Percentiles rank a stretch among this genome's conserved stretches.
Conservation (phyloP, 2,329 filamentous ascomycete genomes). For the Fusarium sp. region DNA sequence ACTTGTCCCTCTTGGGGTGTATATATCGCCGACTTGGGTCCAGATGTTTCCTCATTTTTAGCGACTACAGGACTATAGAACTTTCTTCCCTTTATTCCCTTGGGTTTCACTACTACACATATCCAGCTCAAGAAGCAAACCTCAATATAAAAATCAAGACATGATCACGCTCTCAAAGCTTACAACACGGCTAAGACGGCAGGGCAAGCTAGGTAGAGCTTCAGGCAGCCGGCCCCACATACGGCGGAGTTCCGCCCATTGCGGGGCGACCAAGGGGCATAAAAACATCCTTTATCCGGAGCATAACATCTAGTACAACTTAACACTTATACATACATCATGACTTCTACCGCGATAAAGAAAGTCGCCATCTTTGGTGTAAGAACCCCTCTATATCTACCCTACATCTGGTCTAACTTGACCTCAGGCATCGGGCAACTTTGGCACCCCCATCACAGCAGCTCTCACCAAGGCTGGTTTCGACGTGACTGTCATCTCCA, state of each 20-base stretch:
- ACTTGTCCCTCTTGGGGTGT: background rate
- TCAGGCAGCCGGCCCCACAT: background rate
- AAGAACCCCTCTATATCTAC: background rate
- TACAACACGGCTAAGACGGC: background rate
- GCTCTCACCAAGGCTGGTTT: slow-evolving; percentile 27
- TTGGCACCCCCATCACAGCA: slow-evolving; percentile 31
- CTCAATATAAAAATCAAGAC: background rate
- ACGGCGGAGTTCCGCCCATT: slow-evolving; percentile 6
- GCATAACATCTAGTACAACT: background rate
- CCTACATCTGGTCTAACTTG: background rate
- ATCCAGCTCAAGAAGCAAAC: background rate
- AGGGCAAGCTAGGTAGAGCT: background rate
- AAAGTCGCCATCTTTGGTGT: slow-evolving; percentile 32
- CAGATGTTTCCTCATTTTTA: slow-evolving; percentile 1
- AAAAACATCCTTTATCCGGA: background rate
- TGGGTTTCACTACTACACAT: background rate
- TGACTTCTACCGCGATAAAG: slow-evolving; percentile 4
- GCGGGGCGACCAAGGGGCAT: background rate
- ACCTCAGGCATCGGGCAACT: slow-evolving; percentile 33
- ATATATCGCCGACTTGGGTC: background rate
- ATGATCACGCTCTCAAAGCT: background rate
- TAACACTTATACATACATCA: slow-evolving; percentile 1
- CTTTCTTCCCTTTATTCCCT: background rate
- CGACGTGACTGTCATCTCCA: slow-evolving; percentile 25
- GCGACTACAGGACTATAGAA: background rate